Base-by-base conservation (phyloP, 75 land plant species). In the Gnetum montanum region DNA sequence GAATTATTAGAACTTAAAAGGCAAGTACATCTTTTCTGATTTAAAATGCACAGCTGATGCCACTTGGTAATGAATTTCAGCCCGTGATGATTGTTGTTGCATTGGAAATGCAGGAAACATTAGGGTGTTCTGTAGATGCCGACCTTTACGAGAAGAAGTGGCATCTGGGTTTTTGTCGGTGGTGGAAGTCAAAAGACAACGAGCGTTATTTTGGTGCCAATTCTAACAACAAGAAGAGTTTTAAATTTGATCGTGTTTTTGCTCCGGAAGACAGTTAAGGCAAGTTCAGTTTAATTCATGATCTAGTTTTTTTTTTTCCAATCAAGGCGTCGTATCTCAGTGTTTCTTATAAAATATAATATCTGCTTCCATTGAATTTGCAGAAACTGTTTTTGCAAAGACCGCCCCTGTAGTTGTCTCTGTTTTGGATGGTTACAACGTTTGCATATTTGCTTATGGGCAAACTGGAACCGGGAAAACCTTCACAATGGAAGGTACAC, bases 361-460 rank as follows among this genome's bases (percentile, higher is more conserved):
- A 57, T 7, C n/a, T 10, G 16, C 11, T 6, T 16, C 10, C 12
- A 10, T 15, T 41, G 18, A 41, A 41, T 41, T 15, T 25, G 37
- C 88, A 91, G 97, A 53, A 41, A 80, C 84, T 58, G 73, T 85
- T 31, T 76, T 79, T 36, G 59, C 67, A 46, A 74, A 74, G 50
- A 70, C 33, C 34, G 78, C 41, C 10, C 40, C 1, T 11, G 40
- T 37, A 11, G 40, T 37, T 15, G 0, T 37, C 15, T 5, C 1
- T 11, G 4, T 37, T 37, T 37, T 37, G 40, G 40, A 37, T 37
- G 40, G 40, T 1, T 1, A 37, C 15, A 37, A 37, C 15, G 40
- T 37, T 11, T 37, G 40, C 15, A 37, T 37, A 11, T 37, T 37
- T 37, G 40, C 40, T 0, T 37, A 37, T 37, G 1, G 1, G 40